Base-by-base conservation (phyloP, 2,329 filamentous ascomycete genomes). In the Aspergillus sp. region DNA sequence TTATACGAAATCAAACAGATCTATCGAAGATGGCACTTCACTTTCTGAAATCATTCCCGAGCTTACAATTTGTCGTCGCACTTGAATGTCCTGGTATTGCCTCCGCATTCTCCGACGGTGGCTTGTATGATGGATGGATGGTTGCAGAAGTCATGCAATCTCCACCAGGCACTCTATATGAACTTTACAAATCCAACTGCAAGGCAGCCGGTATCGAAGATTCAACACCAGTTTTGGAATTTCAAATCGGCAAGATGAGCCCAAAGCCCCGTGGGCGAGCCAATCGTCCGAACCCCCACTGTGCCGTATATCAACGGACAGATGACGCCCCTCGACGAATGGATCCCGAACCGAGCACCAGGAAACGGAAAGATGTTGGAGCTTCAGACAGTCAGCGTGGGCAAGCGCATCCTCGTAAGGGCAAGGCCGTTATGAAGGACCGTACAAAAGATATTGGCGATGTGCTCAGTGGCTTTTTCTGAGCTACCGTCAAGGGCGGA, bases 11-110 rank as follows among this genome's bases (percentile, higher is more conserved):
- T 39, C 76, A 78, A 51, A 53, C 59, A 6, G 56, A 69, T 4
- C 31, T 79, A 2, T 73, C 71, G 4, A 46, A 57, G 15, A 63
- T 68, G 17, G 56, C 70, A 3, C 70, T 79, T 45, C 62, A 65
- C 33, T 74, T 73, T 57, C 59, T 79, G 14, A 59, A 64, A 17
- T 48, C 51, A 3, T 70, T 80, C 39, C 76, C 75, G 3, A 66
- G 68, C 8, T 56, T 80, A 23, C 67, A 66, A n/a, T 49, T 70
- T 14, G 59, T 79, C 19, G 59, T 78, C 15, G 58, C 72, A 3
- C 67, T 68, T 12, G 66, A 68, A 35, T 78, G 75, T 52, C 63
- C 62, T 3, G 53, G 58, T 6, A 59, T 77, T 53, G 65, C 62
- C 37, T 65, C 52, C 57, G 52, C 57, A 60, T 66, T 57, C 27